These are phyloP conservation scores for Porpolomopsis calyptriformis DNA, from an alignment of 768 basidiomycete species.

Conservation along the genomic window DNA sequence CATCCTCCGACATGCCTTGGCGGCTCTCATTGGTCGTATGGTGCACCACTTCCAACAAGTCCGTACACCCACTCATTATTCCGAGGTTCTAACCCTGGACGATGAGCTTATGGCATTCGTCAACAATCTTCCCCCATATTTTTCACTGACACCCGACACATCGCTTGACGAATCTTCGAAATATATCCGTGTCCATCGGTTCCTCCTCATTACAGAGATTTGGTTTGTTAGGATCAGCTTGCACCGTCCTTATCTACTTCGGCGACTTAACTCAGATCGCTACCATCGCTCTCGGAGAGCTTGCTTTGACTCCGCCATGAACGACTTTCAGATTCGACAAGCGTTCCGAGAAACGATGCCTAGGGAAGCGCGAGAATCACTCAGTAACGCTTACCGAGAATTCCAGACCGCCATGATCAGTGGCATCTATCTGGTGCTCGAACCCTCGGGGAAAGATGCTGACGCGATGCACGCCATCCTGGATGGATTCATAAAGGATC, in stretches of 20 bases:
- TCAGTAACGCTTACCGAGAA: slow-evolving; percentile 76
- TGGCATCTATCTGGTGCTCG: slow-evolving; percentile 74
- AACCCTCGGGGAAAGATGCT: slow-evolving; percentile 62
- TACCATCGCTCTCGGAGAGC: slow-evolving; percentile 73
- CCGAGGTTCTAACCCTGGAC: slow-evolving; percentile 72
- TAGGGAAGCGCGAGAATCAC: slow-evolving; percentile 54
- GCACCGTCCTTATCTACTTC: slow-evolving; percentile 81
- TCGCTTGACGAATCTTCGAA: slow-evolving; percentile 56
- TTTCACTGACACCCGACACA: slow-evolving; percentile 63
- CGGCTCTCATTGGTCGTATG: slow-evolving; percentile 78
- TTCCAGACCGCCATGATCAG: slow-evolving; percentile 87
- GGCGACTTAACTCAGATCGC: slow-evolving; percentile 67
- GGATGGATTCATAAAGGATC: slow-evolving; percentile 66
- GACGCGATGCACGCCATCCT: slow-evolving; percentile 68
- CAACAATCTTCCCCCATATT: slow-evolving; percentile 67
- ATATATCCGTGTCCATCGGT: slow-evolving; percentile 75
- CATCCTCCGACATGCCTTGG: slow-evolving; percentile 74
- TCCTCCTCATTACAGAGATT: slow-evolving; percentile 82
- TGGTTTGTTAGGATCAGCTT: slow-evolving; percentile 76
- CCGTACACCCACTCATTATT: slow-evolving; percentile 64
- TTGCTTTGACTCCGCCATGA: slow-evolving; percentile 85
- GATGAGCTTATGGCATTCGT: slow-evolving; percentile 76
- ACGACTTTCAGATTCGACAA: slow-evolving; percentile 72
- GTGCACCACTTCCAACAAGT: slow-evolving; percentile 91
- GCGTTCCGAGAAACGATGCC: slow-evolving; percentile 53